Base-by-base conservation (phyloP, 78 protist genomes). In the Emiliania huxleyi region DNA sequence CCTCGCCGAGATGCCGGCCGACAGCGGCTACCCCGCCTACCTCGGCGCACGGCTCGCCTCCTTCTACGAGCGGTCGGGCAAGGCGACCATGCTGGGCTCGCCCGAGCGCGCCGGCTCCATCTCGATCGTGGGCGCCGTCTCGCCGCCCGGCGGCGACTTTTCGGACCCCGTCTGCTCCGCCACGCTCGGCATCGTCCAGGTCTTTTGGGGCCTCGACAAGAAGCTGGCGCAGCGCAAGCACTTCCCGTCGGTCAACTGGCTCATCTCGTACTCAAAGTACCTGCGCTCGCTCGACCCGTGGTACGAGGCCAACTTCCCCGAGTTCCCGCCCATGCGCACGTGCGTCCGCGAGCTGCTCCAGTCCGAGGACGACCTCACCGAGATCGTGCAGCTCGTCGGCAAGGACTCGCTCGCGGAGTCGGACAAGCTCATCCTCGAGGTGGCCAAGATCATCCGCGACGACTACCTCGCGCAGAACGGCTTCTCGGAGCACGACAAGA, bases 61-160 rank as follows among this genome's bases (percentile, higher is more conserved):
- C 49, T 99, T 99, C 99, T 99, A 99, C 98, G 99, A 99, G 96
- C 96, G 99, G 40, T 98, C 99, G 26, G 99, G 99, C 91, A 49
- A 81, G 87, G 93, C 88, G n/a, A 3, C 29, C 77, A 97, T 99
- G 96, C 92, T 98, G 26, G 99, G 99, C 79, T 55, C 90, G 83
- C 99, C 99, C 38, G 19, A 69, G 85, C 98, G 99, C 48, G 85
- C 79, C 40, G 99, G 99, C 89, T 95, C 99, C 26, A 99, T 99
- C 85, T 95, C 99, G 8, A 98, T 99, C 56, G 99, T 99, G 73
- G 99, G 99, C 15, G 99, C 99, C 90, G 99, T 99, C 69, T 98
- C 99, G 15, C 99, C 99, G 8, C 99, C 99, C 38, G 99, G 99
- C 19, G 99, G 99, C 92, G 99, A 99, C 95, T 99, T 99, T 94